Base-by-base conservation (phyloP, 1,284 basidiomycete genomes). In the Boletellus sp. region DNA sequence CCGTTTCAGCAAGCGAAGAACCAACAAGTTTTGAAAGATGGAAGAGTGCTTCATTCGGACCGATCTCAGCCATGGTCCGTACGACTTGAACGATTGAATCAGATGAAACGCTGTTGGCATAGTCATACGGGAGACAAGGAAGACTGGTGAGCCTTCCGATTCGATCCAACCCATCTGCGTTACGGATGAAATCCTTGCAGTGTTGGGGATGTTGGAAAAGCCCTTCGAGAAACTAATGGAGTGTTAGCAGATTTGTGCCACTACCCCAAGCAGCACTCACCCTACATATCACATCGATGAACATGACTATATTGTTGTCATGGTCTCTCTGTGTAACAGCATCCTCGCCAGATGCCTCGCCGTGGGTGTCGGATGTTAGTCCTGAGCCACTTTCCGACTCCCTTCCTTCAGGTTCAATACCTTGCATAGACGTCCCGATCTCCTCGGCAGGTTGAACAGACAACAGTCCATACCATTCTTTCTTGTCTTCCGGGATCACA, bases 181-280 rank as follows among this genome's bases (percentile, higher is more conserved):
- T 77, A 16, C 73, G 69, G 53, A 98, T 81, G 65, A 99, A 98
- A 55, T 98, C 95, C 51, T 84, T 84, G 73, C 90, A 92, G 63
- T 97, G 91, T 26, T 82, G 84, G 27, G 76, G 83, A 61, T 91
- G 94, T 59, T 95, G 93, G 70, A 99, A 94, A 38, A 99, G 78
- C 8, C 94, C 94, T 62, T 95, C 92, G 45, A 98, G 74, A 61
- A 95, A 92, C 88, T 94, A 57, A 19, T 22, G 8, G 14, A 25
- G 7, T 20, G 19, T 65, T 23, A 62, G 37, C 10, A 42, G 20
- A 14, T 25, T 33, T 19, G 4, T 16, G 25, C 17, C n/a, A 33
- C 14, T 16, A 23, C 17, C 22, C 25, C 5, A n/a, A 41, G 37
- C 21, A 4, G 20, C 32, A 57, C 75, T 64, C 64, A 88, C 88